A percentile compares a stretch with the other conserved stretches of the same genome.
Conservation (phyloP, 176 grass and related monocot genomes). For the Oryza australiensis region DNA sequence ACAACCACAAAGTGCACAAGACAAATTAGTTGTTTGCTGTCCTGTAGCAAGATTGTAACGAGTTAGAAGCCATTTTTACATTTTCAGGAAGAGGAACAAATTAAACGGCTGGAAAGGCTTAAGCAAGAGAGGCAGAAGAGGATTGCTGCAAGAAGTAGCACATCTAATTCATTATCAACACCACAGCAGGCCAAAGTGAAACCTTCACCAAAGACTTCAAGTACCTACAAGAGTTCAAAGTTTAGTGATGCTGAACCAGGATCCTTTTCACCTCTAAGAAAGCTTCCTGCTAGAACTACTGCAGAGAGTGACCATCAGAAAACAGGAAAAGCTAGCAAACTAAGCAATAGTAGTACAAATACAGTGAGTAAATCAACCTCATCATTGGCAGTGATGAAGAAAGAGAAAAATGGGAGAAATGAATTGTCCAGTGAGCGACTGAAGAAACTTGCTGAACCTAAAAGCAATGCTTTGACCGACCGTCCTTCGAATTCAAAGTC, state of each 20-base stretch:
- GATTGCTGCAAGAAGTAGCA: slow-evolving; percentile 66
- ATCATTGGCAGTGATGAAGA: slow-evolving; percentile 62
- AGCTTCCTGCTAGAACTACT: slow-evolving; percentile 43
- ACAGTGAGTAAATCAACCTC: slow-evolving; percentile 71
- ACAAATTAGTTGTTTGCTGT: not conserved
- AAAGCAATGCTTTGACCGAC: slow-evolving; percentile 29
- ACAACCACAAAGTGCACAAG: not conserved
- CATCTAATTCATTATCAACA: slow-evolving; percentile 43
- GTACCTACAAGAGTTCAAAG: slow-evolving; percentile 59
- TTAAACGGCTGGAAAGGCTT: slow-evolving; percentile 82
- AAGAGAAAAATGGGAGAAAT: slow-evolving; percentile 60
- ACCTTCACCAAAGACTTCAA: slow-evolving; percentile 47
- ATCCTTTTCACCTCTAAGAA: slow-evolving; percentile 53
- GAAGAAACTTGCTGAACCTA: slow-evolving; percentile 68
- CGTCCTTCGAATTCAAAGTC: slow-evolving; percentile 32
- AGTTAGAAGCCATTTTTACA: not conserved
- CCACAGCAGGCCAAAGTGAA: slow-evolving; percentile 54
- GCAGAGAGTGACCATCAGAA: slow-evolving; percentile 41
- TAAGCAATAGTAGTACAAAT: slow-evolving; percentile 26
- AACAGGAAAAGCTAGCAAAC: slow-evolving; percentile 45
- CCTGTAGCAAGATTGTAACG: not conserved
- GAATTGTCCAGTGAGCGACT: slow-evolving; percentile 48
- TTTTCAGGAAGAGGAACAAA: slow-evolving; percentile 86
- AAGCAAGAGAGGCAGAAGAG: slow-evolving; percentile 95
- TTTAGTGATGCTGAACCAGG: slow-evolving; percentile 43